These are phyloP conservation scores for Penicillium sp. DNA, from an alignment of 2,329 filamentous ascomycete species.

Conservation along the genomic window DNA sequence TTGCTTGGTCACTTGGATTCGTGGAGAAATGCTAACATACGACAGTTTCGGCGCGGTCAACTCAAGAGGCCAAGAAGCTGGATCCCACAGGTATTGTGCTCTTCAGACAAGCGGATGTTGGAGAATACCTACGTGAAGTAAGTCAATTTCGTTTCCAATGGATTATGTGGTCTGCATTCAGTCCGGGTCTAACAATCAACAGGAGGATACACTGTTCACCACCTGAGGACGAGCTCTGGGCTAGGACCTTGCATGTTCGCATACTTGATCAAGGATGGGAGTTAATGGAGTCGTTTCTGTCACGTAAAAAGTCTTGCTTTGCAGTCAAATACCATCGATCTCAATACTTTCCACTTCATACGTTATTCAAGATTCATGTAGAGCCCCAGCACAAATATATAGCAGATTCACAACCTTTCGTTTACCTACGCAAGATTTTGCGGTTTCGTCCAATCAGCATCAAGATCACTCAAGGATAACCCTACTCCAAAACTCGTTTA, in stretches of 20 bases:
- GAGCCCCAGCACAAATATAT: neutral
- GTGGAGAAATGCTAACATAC: neutral
- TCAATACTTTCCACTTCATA: neutral
- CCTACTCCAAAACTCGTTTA: neutral
- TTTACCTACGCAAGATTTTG: neutral
- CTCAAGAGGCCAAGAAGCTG: constrained; percentile 55
- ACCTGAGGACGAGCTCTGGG: constrained; percentile 38
- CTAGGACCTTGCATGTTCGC: constrained; percentile 23
- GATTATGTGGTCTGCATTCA: neutral
- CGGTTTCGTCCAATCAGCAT: neutral
- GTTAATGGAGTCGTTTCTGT: constrained; percentile 23
- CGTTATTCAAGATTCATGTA: neutral
- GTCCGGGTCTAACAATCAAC: constrained; percentile 14
- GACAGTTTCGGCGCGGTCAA: neutral
- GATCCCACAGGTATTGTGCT: constrained; percentile 88
- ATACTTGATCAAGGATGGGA: constrained; percentile 30
- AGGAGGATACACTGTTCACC: constrained; percentile 63
- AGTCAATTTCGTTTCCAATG: constrained; percentile 6
- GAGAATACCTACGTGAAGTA: constrained; percentile 85
- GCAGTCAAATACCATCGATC: constrained; percentile 4
- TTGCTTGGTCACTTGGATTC: neutral
- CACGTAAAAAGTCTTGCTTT: constrained; percentile 15
- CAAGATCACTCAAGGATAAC: neutral
- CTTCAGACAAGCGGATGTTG: constrained; percentile 90
- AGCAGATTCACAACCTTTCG: neutral